Percentiles rank a stretch among this genome's conserved stretches.
These are phyloP conservation scores for Boletus sp. DNA, from an alignment of 768 basidiomycete species.

Conservation along the genomic window DNA sequence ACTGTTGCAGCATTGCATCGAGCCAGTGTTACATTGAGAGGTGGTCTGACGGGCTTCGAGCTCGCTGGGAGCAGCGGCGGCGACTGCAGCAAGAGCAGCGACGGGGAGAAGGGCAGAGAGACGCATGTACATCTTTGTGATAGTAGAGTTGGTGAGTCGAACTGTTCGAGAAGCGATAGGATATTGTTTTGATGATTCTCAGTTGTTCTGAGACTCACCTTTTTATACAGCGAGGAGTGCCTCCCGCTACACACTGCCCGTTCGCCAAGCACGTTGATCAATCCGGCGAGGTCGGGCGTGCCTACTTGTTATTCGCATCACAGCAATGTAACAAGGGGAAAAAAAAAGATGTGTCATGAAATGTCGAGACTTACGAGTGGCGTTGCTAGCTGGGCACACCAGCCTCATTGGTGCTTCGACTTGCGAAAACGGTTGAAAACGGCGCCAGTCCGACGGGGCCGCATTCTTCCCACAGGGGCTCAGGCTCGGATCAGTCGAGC, in stretches of 20 bases:
- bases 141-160: not conserved
- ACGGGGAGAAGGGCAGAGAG: too few relatives aligned
- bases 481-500: too few relatives aligned
- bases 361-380: not conserved
- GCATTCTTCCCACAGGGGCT: not conserved
- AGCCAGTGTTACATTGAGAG: too few relatives aligned
- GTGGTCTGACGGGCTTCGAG: too few relatives aligned
- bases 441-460: not conserved
- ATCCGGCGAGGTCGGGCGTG: not conserved
- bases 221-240: conserved; percentile 7
- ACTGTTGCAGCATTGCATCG: too few relatives aligned
- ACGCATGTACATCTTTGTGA: too few relatives aligned
- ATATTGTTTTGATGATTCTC: too few relatives aligned
- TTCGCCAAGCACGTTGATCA: not conserved
- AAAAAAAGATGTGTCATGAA: not conserved
- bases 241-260: not conserved
- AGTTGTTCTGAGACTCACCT: not conserved
- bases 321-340: not conserved
- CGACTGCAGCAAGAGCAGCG: too few relatives aligned
- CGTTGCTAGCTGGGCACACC: not conserved
- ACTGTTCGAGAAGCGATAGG: too few relatives aligned
- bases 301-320: not conserved
- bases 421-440: not conserved
- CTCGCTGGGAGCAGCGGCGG: too few relatives aligned
- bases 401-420: not conserved